Evolutionary conservation across 1,284 basidiomycete genomes (phyloP).

Genomic region (Entoloma clypeatum): DNA sequence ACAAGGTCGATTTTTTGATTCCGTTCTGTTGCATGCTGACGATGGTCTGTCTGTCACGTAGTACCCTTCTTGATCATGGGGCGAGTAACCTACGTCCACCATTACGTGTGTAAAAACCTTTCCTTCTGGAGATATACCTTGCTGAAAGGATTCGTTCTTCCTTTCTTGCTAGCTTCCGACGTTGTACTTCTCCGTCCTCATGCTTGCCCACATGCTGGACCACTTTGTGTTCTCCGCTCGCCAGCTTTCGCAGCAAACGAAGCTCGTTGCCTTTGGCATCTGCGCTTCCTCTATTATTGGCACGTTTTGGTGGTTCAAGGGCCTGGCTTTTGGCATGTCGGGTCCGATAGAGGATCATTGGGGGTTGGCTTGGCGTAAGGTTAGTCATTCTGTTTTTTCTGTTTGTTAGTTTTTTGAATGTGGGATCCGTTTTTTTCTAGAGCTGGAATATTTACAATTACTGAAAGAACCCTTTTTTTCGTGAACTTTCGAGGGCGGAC

Average conservation of each 20-base stretch:
- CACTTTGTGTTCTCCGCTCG: constrained; percentile 85
- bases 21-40: constrained; percentile 1
- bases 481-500: constrained; percentile 9
- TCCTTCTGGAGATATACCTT: constrained; percentile 5
- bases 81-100: constrained; percentile 87
- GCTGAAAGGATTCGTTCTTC: background rate
- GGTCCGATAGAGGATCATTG: constrained; percentile 78
- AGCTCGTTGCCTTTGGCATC: constrained; percentile 69
- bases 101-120: constrained; percentile 58
- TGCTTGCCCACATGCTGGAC: constrained; percentile 88
- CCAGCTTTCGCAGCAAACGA: constrained; percentile 58
- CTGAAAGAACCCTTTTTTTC: constrained; percentile 14
- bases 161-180: constrained; percentile 71
- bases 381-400: constrained; percentile 32
- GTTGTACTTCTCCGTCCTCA: constrained; percentile 92
- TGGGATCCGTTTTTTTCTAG: constrained; percentile 21
- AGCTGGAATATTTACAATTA: constrained; percentile 41
- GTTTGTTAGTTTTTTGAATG: background rate
- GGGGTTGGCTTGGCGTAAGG: constrained; percentile 81
- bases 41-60: constrained; percentile 27
- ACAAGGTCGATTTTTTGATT: background rate
- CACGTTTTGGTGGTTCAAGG: constrained; percentile 94
- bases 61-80: constrained; percentile 97
- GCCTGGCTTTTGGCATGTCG: constrained; percentile 84
- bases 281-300: constrained; percentile 59